Percentiles rank a stretch among this genome's conserved stretches.
These are phyloP conservation scores for Rubroshorea leprosula DNA, from an alignment of 345 rosid species.

Conservation along the genomic window DNA sequence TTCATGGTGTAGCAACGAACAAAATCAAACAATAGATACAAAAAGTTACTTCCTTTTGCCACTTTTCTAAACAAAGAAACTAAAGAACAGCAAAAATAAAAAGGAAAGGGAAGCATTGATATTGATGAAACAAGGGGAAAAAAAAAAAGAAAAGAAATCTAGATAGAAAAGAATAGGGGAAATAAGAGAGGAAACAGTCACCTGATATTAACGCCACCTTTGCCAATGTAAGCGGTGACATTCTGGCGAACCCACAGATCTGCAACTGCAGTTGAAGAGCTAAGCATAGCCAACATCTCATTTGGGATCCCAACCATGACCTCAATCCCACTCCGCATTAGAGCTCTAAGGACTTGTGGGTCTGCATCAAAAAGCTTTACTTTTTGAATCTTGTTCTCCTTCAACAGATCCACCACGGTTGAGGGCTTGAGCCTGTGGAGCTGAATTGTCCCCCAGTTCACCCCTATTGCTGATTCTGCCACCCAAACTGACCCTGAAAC, in stretches of 20 bases:
- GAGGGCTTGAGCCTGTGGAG: slow-evolving; percentile 67
- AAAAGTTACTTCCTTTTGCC: background rate
- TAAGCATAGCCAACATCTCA: slow-evolving; percentile 52
- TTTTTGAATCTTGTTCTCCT: slow-evolving; percentile 59
- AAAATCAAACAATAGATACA: background rate
- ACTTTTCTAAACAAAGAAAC: background rate
- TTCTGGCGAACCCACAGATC: slow-evolving; percentile 84
- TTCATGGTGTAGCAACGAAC: background rate
- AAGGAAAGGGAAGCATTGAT: no score
- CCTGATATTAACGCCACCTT: slow-evolving; percentile 85
- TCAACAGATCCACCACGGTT: slow-evolving; percentile 88
- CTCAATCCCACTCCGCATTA: slow-evolving; percentile 77
- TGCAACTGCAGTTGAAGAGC: slow-evolving; percentile 48
- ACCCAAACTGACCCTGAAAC: slow-evolving; percentile 16
- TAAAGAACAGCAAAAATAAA: no score
- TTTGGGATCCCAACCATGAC: slow-evolving; percentile 93
- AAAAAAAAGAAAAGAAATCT: no score
- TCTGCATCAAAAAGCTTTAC: slow-evolving; percentile 90
- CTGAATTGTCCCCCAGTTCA: slow-evolving; percentile 89
- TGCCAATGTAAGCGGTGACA: slow-evolving; percentile 61
- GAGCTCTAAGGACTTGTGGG: slow-evolving; percentile 48
- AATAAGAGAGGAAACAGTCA: slow-evolving; percentile 14
- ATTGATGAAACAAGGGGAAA: background rate
- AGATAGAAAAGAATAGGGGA: background rate
- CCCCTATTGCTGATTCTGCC: slow-evolving; percentile 70